Evolutionary conservation across 2,329 filamentous ascomycete species (phyloP).

Genomic region (Pseudocercospora pini-densiflorae): DNA sequence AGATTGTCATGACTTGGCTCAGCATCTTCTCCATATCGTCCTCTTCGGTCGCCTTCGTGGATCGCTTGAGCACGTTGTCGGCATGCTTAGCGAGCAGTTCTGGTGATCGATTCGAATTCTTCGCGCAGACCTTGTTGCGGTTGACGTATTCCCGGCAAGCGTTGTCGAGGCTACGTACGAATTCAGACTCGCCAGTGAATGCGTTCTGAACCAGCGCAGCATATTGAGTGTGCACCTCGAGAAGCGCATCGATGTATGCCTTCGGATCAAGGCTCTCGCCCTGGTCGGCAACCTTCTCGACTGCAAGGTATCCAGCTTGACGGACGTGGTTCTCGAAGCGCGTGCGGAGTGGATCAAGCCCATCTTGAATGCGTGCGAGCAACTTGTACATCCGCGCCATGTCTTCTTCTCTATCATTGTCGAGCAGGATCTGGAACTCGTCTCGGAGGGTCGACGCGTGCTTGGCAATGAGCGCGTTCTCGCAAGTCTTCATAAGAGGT

Average conservation of each 20-base stretch:
- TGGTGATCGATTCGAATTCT: slow-evolving; percentile 89
- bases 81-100: slow-evolving; percentile 96
- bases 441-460: slow-evolving; percentile 87
- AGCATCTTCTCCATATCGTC: slow-evolving; percentile 88
- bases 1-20: slow-evolving; percentile 96
- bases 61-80: slow-evolving; percentile 90
- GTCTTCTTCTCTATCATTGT: slow-evolving; percentile 93
- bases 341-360: slow-evolving; percentile 82
- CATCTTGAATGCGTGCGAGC: slow-evolving; percentile 85
- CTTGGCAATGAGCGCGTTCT: slow-evolving; percentile 85
- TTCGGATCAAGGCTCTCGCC: slow-evolving; percentile 93
- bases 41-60: slow-evolving; percentile 89
- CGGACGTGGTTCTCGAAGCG: slow-evolving; percentile 93
- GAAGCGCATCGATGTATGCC: slow-evolving; percentile 90
- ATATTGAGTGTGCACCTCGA: slow-evolving; percentile 94
- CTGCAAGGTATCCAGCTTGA: slow-evolving; percentile 83
- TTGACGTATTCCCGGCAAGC: slow-evolving; percentile 98
- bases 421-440: slow-evolving; percentile 91
- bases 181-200: slow-evolving; percentile 94
- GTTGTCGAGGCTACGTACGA: slow-evolving; percentile 93
- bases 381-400: slow-evolving; percentile 96
- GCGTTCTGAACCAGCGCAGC: slow-evolving; percentile 88
- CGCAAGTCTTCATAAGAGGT: slow-evolving; percentile 83
- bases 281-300: slow-evolving; percentile 87
- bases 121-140: slow-evolving; percentile 93